Base-by-base conservation (phyloP, 768 basidiomycete species). In the Lanmaoa rubissima region DNA sequence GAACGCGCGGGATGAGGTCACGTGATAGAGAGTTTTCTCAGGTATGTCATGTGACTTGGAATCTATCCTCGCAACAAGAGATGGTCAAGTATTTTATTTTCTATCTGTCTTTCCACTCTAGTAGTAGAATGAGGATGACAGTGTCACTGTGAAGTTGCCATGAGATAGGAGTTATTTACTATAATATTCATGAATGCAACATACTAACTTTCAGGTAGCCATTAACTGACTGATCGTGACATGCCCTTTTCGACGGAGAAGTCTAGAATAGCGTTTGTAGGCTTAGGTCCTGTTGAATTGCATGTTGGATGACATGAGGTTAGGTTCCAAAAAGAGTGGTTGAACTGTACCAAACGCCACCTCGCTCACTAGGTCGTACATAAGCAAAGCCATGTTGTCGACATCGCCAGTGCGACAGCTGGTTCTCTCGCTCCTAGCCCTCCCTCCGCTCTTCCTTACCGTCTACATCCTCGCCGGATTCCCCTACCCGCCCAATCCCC, bases 391-490 rank as follows among this genome's bases (percentile, higher is more conserved):
- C 35, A 56, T 61, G 62, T 53, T 63, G 54, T 57, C 58, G 39
- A 51, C 39, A 4, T 57, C 61, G 12, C 54, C 54, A 9, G 51
- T 58, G n/a, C 56, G 61, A 5, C 64, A 61, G 41, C 57, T 72
- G n/a, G 40, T 63, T 28, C 28, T 65, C 32, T 75, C 81, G 3
- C 76, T 90, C 34, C 74, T 90, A 54, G 66, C 86, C 14, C 65
- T 89, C 6, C 84, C 85, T 0, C 82, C 86, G 16, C 67, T 88
- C 28, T 74, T 88, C 44, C 74, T 89, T 48, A 74, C 79, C 4
- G 72, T 78, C 3, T 90, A 87, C 67, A 73, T 90, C 63, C 72
- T 88, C 59, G 79, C 85, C 9, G 78, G 81, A 1, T 90, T 90
- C 64, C 88, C 89, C 2, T 74, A 76, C 52, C 80, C 85, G 0